These are phyloP conservation scores for Alternaria solani DNA, from an alignment of 2,329 filamentous ascomycete genomes.

Conservation along the genomic window DNA sequence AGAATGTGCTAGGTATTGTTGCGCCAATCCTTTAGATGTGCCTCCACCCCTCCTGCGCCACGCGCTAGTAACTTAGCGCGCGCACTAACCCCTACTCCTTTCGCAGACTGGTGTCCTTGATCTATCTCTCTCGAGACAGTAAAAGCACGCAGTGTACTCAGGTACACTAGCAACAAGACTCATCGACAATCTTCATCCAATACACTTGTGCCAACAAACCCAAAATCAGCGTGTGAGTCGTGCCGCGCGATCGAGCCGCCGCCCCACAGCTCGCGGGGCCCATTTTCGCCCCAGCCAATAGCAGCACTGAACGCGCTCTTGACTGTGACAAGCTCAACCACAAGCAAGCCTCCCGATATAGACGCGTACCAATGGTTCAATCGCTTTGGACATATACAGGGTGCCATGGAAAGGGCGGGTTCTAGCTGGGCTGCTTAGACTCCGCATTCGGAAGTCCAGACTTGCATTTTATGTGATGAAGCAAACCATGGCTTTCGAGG, in stretches of 20 bases:
- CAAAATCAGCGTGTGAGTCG: slow-evolving; percentile 10
- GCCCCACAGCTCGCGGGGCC: slow-evolving; percentile 2
- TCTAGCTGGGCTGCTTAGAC: slow-evolving; percentile 11
- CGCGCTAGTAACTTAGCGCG: neutral
- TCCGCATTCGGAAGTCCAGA: slow-evolving; percentile 20
- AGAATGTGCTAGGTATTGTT: neutral
- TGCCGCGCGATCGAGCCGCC: slow-evolving; percentile 19
- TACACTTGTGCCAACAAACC: neutral
- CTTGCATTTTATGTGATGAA: slow-evolving; percentile 15
- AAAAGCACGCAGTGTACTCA: neutral
- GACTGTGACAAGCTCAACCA: slow-evolving; percentile 23
- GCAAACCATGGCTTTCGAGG: slow-evolving; percentile 12
- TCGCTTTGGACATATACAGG: neutral
- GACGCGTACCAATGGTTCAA: slow-evolving; percentile 21
- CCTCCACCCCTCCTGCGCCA: neutral
- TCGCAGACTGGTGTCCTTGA: neutral
- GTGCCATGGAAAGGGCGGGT: slow-evolving; percentile 10
- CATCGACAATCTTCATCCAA: neutral
- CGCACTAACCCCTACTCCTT: neutral
- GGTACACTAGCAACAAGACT: neutral
- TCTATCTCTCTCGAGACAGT: neutral
- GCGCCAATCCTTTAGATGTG: neutral
- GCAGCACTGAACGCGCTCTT: slow-evolving; percentile 9
- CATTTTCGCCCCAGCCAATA: slow-evolving; percentile 20
- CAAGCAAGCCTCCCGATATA: slow-evolving; percentile 19